Evolutionary conservation across 208 protist species (phyloP), one percentile per base, ranked within the genome.

Genomic region (Polymyxa betae): DNA sequence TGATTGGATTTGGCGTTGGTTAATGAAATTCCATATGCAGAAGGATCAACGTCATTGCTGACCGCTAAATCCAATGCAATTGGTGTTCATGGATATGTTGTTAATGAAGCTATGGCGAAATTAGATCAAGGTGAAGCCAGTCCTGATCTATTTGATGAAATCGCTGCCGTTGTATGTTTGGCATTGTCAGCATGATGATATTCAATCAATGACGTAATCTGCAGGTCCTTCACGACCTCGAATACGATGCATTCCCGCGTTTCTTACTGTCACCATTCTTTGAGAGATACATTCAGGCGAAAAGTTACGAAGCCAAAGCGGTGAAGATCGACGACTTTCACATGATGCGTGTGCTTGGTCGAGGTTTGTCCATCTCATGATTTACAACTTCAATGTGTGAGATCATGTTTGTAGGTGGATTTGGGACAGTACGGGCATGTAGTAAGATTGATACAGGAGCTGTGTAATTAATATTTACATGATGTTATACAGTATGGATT

Each of bases 231-330:
- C 41, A 64, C 49, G 89, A 90, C n/a, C n/a, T 90, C 64, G 29
- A 90, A 68, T 88, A 89, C 29, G 89, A 90, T 89, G 82, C 32
- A 29, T 90, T 90, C 49, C 89, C 89, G 24, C 89, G 89, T 1
- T 90, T 90, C 38, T 68, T 90, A 68, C 32, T 89, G 5, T 38
- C 10, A 1, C 43, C 41, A n/a, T 90, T 90, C 82, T 90, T 77
- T 68, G 49, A 90, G n/a, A n/a, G 29, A 38, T 90, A 88, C 38
- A 87, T 90, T 32, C 88, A 60, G n/a, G 41, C 72, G 43, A 90
- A 90, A 38, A 38, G 54, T 20, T 88, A 77, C 29, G 89, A 89
- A 10, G 89, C 10, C 60, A 64, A 90, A 10, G 40, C 1, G 38
- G 1, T 92, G 38, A 66, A 29, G 5, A 32, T 90, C 38, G 64